These are phyloP conservation scores for Verticillium dahliae DNA, from an alignment of 2,329 filamentous ascomycete species.

Conservation along the genomic window DNA sequence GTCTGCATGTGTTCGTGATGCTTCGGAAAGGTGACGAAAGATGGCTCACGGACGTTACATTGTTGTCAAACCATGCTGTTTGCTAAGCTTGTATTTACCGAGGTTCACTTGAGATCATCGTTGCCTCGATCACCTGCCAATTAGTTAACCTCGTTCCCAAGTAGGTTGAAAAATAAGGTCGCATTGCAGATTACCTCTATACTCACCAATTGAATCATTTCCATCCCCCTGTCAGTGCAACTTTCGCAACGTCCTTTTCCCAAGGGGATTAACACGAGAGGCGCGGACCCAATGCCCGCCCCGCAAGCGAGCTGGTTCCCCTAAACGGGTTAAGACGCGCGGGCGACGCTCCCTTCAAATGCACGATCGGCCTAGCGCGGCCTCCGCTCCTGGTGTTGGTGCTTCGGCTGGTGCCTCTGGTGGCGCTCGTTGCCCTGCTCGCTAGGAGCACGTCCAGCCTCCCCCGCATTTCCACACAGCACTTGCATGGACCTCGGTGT, in stretches of 20 bases:
- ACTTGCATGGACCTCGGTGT: background rate
- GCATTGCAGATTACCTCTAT: background rate
- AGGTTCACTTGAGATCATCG: too few species aligned
- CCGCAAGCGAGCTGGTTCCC: slow-evolving; percentile 1
- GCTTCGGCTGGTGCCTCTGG: background rate
- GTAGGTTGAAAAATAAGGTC: background rate
- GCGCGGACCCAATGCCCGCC: background rate
- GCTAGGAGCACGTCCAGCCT: background rate
- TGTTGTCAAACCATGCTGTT: too few species aligned
- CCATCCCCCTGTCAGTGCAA: background rate
- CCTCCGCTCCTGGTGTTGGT: background rate
- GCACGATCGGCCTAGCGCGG: background rate
- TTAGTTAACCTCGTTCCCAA: too few species aligned
- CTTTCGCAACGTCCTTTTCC: too few species aligned
- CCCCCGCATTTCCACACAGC: background rate
- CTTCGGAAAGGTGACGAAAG: too few species aligned
- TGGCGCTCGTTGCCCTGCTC: background rate
- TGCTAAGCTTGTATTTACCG: too few species aligned
- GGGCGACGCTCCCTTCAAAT: background rate
- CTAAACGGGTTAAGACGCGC: slow-evolving; percentile 1
- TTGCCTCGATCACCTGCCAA: too few species aligned
- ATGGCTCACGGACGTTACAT: too few species aligned
- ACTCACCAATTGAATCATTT: background rate
- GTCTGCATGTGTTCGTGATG: too few species aligned
- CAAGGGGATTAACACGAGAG: too few species aligned